Percentiles rank a stretch among this genome's conserved stretches.
phyloP scores from a whole-genome alignment of 495 filamentous ascomycete species.

The Pyrenula massariospora region DNA sequence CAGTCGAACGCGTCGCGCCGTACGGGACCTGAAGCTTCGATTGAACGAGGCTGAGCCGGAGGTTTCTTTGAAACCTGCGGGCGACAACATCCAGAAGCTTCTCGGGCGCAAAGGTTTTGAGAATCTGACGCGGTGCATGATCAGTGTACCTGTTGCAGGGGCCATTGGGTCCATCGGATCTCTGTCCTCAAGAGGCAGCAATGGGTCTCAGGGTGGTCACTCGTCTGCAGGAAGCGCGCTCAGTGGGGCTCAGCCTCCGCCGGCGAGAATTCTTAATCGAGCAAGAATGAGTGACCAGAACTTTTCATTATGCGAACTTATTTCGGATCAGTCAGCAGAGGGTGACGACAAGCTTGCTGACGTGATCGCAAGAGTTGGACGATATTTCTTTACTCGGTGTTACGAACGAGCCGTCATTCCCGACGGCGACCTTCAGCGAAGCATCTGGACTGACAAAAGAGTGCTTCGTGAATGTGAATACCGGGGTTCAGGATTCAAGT shows the following conservation, averaged over 20 bases:
- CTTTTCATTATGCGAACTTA: conserved; percentile 55
- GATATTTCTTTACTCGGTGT: conserved; percentile 93
- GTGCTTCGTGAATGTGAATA: conserved; percentile 78
- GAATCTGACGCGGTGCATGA: conserved; percentile 74
- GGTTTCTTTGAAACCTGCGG: conserved; percentile 59
- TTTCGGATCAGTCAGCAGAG: conserved; percentile 45
- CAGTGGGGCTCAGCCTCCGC: conserved; percentile 14
- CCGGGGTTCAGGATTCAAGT: conserved; percentile 72
- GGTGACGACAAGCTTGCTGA: conserved; percentile 76
- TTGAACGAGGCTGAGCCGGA: conserved; percentile 52
- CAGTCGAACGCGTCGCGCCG: conserved; percentile 57
- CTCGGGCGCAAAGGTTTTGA: conserved; percentile 71
- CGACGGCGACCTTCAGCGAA: conserved; percentile 37
- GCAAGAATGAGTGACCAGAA: conserved; percentile 28
- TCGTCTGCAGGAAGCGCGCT: conserved; percentile 16
- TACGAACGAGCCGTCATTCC: conserved; percentile 62
- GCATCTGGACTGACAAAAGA: conserved; percentile 71
- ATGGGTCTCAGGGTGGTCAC: conserved; percentile 18
- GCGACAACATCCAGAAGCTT: conserved; percentile 66
- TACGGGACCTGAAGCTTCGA: conserved; percentile 66
- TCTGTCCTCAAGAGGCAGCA: conserved; percentile 20
- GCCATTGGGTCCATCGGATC: conserved; percentile 36
- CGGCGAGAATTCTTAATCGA: conserved; percentile 10
- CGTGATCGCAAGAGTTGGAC: conserved; percentile 81
- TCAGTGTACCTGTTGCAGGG: conserved; percentile 81